phyloP scores from a whole-genome alignment of 805 yeast genomes.

The Metschnikowia amazonensis region DNA sequence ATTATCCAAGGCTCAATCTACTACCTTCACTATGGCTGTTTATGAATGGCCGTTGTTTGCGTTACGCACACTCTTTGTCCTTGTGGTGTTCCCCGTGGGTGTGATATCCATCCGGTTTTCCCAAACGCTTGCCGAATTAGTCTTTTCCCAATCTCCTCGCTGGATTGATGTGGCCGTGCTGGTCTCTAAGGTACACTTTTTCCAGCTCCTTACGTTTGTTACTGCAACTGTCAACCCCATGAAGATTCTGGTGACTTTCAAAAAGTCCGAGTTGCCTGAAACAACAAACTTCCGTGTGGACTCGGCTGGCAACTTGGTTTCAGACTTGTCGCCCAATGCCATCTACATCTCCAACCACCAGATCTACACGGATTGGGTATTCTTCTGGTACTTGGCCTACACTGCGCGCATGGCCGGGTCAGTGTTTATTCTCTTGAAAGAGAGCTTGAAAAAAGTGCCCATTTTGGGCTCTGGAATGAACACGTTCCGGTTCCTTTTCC shows the following conservation, averaged over 20 bases:
- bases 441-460: conserved; percentile 64
- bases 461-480: conserved; percentile 83
- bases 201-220: conserved; percentile 50
- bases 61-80: conserved; percentile 22
- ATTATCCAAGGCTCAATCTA: no score
- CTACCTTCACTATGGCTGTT: conserved; percentile 4
- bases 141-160: conserved; percentile 29
- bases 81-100: conserved; percentile 24
- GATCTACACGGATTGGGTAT: conserved; percentile 91
- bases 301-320: conserved; percentile 20
- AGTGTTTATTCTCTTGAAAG: conserved; percentile 73
- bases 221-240: conserved; percentile 52
- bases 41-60: conserved; percentile 14
- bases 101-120: conserved; percentile 41
- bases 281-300: conserved; percentile 24
- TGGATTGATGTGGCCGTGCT: conserved; percentile 43
- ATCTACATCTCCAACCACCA: conserved; percentile 87
- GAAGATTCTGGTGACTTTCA: conserved; percentile 48
- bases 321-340: conserved; percentile 45
- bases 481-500: conserved; percentile 69
- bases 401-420: conserved; percentile 61
- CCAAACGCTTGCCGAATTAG: conserved; percentile 39
- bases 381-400: conserved; percentile 80
- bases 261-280: conserved; percentile 32
- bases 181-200: conserved; percentile 55